Percentiles rank a stretch among this genome's conserved stretches.
phyloP scores from a whole-genome alignment of 2,329 filamentous ascomycete species.

The Xylaria sp. region DNA sequence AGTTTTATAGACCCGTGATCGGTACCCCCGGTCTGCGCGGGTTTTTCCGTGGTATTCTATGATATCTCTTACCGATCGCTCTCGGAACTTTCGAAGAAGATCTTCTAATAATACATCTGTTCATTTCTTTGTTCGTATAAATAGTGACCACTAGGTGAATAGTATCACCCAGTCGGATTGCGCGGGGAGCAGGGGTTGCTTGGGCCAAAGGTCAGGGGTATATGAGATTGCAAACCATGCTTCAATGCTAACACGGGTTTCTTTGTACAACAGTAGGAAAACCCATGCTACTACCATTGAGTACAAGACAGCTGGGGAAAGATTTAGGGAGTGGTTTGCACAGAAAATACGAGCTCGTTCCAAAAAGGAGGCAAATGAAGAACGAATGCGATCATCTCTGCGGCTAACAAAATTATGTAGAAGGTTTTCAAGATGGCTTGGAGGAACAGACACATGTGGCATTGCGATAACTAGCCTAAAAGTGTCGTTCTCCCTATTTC shows the following conservation, averaged over 20 bases:
- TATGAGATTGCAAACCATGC: background rate
- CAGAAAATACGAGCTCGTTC: background rate
- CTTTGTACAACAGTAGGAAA: background rate
- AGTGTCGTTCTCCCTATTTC: background rate
- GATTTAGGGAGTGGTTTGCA: background rate
- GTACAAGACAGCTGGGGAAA: background rate
- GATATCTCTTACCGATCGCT: no score
- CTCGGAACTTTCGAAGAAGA: no score
- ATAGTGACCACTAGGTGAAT: no score
- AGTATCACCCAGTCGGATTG: background rate
- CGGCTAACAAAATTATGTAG: background rate
- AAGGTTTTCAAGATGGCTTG: background rate
- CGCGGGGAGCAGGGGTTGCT: background rate
- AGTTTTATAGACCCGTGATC: no score
- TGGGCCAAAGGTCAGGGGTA: background rate
- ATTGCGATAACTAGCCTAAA: background rate
- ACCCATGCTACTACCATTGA: background rate
- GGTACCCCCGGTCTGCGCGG: no score
- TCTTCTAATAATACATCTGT: background rate
- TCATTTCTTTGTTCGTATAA: background rate
- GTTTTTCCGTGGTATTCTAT: no score
- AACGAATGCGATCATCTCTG: background rate
- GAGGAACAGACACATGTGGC: background rate
- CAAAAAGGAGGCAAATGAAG: background rate
- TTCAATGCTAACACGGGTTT: background rate